These are phyloP conservation scores for Osmanthus fragrans DNA, from an alignment of 257 asterid species.

Conservation along the genomic window DNA sequence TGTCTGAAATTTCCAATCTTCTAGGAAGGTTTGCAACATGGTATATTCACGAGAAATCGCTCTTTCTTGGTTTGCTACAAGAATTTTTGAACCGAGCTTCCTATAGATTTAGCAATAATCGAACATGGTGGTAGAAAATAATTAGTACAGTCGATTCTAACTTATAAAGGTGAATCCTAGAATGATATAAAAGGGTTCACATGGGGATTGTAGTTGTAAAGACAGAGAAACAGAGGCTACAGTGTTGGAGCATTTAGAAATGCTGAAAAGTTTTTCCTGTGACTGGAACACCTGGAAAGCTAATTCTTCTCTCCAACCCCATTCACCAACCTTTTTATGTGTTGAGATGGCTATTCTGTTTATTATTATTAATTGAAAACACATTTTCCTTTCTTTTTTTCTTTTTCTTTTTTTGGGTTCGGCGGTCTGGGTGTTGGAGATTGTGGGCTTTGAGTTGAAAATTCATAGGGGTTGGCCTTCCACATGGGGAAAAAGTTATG, in stretches of 20 bases:
- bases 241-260: conserved; percentile 13
- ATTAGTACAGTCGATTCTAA: background rate
- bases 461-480: conserved; percentile 33
- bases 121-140: background rate
- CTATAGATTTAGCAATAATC: background rate
- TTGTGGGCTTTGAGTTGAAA: conserved; percentile 42
- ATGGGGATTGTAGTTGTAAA: conserved; percentile 65
- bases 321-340: conserved; percentile 26
- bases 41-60: background rate
- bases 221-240: conserved; percentile 9
- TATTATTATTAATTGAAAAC: background rate
- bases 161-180: conserved; percentile 7
- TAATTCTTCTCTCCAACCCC: background rate
- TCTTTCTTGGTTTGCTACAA: background rate
- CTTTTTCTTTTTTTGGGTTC: background rate
- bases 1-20: background rate
- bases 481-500: conserved; percentile 47
- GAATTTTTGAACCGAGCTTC: background rate
- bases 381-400: conserved; percentile 2
- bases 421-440: conserved; percentile 24
- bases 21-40: background rate
- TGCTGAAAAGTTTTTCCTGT: conserved; percentile 24
- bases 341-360: conserved; percentile 15
- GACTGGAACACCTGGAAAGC: conserved; percentile 58
- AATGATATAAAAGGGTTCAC: conserved; percentile 24